These are phyloP conservation scores for Dendrothele bispora DNA, from an alignment of 768 basidiomycete species.

Conservation along the genomic window DNA sequence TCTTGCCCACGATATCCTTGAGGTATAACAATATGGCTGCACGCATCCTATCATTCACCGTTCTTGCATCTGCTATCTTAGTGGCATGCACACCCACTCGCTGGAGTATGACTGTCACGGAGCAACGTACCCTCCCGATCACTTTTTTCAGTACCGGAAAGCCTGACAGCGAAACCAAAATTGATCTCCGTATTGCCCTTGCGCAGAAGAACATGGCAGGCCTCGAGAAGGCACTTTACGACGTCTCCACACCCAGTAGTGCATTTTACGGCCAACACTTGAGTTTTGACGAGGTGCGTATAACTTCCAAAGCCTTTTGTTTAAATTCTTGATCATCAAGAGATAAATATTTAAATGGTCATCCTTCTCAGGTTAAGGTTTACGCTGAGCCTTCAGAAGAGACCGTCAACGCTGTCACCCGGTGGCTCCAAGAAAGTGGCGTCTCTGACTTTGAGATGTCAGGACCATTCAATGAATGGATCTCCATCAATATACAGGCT, in stretches of 20 bases:
- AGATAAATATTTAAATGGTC: background rate
- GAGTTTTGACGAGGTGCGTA: slow-evolving; percentile 44
- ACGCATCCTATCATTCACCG: no score
- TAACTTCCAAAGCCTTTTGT: no score
- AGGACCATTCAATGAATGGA: background rate
- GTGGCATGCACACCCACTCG: background rate
- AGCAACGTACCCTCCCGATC: slow-evolving; percentile 22
- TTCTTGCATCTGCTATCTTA: background rate
- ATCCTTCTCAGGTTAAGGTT: background rate
- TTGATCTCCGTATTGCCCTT: slow-evolving; percentile 40
- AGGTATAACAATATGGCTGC: no score
- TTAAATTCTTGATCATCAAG: background rate
- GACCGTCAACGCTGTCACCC: background rate
- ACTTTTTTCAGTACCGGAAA: slow-evolving; percentile 30
- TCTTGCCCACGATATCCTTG: no score
- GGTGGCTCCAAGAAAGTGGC: background rate
- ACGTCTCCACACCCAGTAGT: slow-evolving; percentile 32
- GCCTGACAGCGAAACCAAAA: slow-evolving; percentile 25
- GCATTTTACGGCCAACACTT: slow-evolving; percentile 34
- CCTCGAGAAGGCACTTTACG: slow-evolving; percentile 33
- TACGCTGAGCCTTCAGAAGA: background rate
- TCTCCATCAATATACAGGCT: background rate
- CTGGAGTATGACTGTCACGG: slow-evolving; percentile 7
- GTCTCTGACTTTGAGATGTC: background rate
- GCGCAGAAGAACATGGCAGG: slow-evolving; percentile 27